phyloP scores from a whole-genome alignment of 306 rosid genomes.

The Inga laurina region DNA sequence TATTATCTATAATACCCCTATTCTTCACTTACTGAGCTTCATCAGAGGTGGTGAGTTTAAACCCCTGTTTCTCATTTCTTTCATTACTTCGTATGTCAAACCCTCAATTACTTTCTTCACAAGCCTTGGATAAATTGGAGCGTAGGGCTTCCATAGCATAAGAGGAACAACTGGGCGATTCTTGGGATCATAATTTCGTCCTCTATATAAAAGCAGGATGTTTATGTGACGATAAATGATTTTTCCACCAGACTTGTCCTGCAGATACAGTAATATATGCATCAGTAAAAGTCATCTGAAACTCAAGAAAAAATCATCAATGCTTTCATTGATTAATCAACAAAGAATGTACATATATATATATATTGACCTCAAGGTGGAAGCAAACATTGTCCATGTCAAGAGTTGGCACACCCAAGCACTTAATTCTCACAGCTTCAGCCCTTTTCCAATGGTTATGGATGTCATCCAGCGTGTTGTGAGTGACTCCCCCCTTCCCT shows the following conservation, averaged over 20 bases:
- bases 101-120: too few relatives aligned
- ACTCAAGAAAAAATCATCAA: conserved; percentile 27
- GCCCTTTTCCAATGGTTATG: conserved; percentile 94
- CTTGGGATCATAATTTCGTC: too few relatives aligned
- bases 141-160: conserved; percentile 99
- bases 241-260: too few relatives aligned
- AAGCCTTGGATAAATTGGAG: too few relatives aligned
- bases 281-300: conserved; percentile 25
- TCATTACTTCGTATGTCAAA: too few relatives aligned
- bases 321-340: background rate
- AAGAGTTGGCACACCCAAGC: conserved; percentile 93
- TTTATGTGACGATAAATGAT: too few relatives aligned
- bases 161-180: too few relatives aligned
- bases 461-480: conserved; percentile 86
- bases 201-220: too few relatives aligned
- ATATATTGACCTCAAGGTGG: conserved; percentile 85
- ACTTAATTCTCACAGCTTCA: conserved; percentile 94
- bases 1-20: too few relatives aligned
- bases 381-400: conserved; percentile 91
- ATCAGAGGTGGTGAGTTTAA: too few relatives aligned
- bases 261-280: conserved; percentile 41
- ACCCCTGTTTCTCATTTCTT: too few relatives aligned
- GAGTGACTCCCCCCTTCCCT: conserved; percentile 93
- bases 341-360: background rate
- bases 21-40: too few relatives aligned